These are phyloP conservation scores for Plasmopara viticola DNA, from an alignment of 352 stramenopile genomes.

Conservation along the genomic window DNA sequence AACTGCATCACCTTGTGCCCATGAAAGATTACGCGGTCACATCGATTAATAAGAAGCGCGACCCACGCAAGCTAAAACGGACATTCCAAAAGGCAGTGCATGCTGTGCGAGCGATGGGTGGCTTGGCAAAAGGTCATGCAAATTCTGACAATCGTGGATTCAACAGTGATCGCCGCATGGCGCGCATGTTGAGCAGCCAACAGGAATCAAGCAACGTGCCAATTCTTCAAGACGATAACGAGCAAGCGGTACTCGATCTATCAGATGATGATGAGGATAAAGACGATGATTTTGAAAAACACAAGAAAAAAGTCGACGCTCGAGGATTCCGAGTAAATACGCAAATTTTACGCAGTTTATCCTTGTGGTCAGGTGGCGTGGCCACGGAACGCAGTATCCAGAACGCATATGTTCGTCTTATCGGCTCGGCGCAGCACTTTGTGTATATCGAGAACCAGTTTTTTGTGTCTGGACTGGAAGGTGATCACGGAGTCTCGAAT, in stretches of 20 bases:
- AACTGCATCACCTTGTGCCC: slow-evolving; percentile 67
- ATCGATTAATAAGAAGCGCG: slow-evolving; percentile 26
- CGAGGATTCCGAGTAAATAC: slow-evolving; percentile 44
- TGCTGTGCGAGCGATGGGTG: slow-evolving; percentile 45
- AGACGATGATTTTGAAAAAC: slow-evolving; percentile 28
- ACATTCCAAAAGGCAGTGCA: slow-evolving; percentile 63
- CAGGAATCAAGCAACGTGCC: slow-evolving; percentile 19
- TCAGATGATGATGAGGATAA: slow-evolving; percentile 22
- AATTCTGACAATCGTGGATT: slow-evolving; percentile 37
- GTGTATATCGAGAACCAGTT: slow-evolving; percentile 93
- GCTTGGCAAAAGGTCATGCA: slow-evolving; percentile 16
- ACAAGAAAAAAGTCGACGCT: slow-evolving; percentile 23
- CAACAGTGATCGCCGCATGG: slow-evolving; percentile 36
- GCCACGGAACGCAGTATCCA: slow-evolving; percentile 86
- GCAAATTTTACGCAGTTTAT: slow-evolving; percentile 78
- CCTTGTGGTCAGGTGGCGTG: slow-evolving; percentile 70
- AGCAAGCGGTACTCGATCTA: slow-evolving; percentile 15
- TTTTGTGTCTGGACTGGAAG: slow-evolving; percentile 82
- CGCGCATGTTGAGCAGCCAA: slow-evolving; percentile 23
- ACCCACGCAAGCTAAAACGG: slow-evolving; percentile 36
- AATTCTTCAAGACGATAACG: slow-evolving; percentile 18
- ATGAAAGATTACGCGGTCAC: slow-evolving; percentile 57
- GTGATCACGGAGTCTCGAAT: slow-evolving; percentile 73
- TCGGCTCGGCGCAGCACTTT: slow-evolving; percentile 79
- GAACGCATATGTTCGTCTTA: slow-evolving; percentile 86